Evolutionary conservation across 2,329 filamentous ascomycete genomes (phyloP).

Genomic region (Chalaropsis thielavioides): DNA sequence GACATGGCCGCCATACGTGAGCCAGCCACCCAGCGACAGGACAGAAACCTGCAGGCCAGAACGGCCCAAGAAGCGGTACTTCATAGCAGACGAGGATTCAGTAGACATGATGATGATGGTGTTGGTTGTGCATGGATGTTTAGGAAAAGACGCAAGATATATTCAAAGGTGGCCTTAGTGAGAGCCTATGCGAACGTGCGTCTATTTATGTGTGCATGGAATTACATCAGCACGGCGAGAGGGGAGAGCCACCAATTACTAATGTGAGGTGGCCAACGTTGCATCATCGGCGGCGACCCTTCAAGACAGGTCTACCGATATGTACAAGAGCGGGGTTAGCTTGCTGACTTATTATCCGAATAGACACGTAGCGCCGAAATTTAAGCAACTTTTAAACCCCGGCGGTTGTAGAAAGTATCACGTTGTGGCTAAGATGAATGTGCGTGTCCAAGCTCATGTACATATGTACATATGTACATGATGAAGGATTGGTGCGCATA

Average conservation of each 20-base stretch:
- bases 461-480: not conserved
- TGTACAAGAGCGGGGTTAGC: not conserved
- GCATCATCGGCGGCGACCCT: not conserved
- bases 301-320: not conserved
- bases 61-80: conserved; percentile 56
- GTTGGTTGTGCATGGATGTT: not conserved
- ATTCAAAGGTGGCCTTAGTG: not conserved
- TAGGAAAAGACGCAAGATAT: not conserved
- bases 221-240: not conserved
- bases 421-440: not conserved
- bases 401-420: not conserved
- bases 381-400: not conserved
- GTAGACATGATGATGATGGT: conserved; percentile 1
- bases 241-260: not conserved
- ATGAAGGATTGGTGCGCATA: not conserved
- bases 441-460: not conserved
- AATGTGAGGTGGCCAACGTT: not conserved
- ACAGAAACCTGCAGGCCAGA: conserved; percentile 61
- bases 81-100: conserved; percentile 35
- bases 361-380: not conserved
- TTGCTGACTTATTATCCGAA: not conserved
- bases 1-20: conserved; percentile 63
- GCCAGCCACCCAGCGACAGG: conserved; percentile 56
- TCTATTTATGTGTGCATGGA: not conserved
- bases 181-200: not conserved